A percentile compares a stretch with the other conserved stretches of the same genome.
These are phyloP conservation scores for Hypoxylon sp. DNA, from an alignment of 2,329 filamentous ascomycete species.

Conservation along the genomic window DNA sequence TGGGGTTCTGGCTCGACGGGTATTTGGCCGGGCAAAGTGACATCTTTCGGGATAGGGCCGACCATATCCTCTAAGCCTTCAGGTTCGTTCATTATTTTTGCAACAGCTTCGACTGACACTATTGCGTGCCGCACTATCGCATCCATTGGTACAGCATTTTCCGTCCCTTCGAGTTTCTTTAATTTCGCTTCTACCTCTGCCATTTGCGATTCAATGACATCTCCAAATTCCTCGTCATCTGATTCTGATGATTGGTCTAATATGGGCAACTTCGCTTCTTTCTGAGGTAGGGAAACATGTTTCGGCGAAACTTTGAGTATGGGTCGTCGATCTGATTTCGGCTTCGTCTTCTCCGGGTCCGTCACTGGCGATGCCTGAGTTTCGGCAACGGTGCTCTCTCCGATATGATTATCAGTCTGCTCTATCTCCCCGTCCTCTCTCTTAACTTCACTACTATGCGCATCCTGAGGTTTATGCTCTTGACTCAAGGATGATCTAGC, in stretches of 20 bases:
- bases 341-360: slow-evolving; percentile 33
- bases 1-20: slow-evolving; percentile 42
- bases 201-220: slow-evolving; percentile 69
- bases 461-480: slow-evolving; percentile 46
- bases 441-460: slow-evolving; percentile 22
- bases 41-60: slow-evolving; percentile 58
- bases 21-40: slow-evolving; percentile 46
- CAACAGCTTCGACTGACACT: slow-evolving; percentile 65
- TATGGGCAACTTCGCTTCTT: slow-evolving; percentile 51
- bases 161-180: slow-evolving; percentile 60
- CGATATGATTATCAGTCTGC: slow-evolving; percentile 8
- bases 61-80: slow-evolving; percentile 62
- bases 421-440: slow-evolving; percentile 37
- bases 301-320: slow-evolving; percentile 50
- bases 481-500: slow-evolving; percentile 46
- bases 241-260: slow-evolving; percentile 66
- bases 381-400: slow-evolving; percentile 20
- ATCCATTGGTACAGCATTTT: slow-evolving; percentile 58
- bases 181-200: slow-evolving; percentile 66
- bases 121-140: slow-evolving; percentile 64
- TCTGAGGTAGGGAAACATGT: slow-evolving; percentile 60
- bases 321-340: slow-evolving; percentile 35
- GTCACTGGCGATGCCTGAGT: slow-evolving; percentile 13
- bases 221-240: slow-evolving; percentile 70
- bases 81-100: slow-evolving; percentile 62